phyloP scores from a whole-genome alignment of 352 stramenopile genomes.

The Globisporangium middletonii region DNA sequence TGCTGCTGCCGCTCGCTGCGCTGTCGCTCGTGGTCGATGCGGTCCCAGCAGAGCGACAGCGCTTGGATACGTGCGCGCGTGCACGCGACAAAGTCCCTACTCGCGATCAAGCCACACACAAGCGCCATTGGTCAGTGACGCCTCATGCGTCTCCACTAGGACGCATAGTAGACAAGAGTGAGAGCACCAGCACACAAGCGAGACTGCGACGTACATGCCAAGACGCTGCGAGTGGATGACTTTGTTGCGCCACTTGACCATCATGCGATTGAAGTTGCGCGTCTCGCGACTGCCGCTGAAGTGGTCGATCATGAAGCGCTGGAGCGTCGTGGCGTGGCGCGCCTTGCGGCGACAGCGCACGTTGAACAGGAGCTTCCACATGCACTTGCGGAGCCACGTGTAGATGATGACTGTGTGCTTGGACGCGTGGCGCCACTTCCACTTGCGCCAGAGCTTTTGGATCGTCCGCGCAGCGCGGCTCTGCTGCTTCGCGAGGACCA shows the following conservation, averaged over 20 bases:
- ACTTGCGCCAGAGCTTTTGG: slow-evolving; percentile 54
- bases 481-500: slow-evolving; percentile 25
- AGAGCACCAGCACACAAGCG: background rate
- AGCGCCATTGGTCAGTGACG: background rate
- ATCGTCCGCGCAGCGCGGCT: slow-evolving; percentile 41
- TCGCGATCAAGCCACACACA: background rate
- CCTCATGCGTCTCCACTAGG: background rate
- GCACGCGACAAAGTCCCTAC: slow-evolving; percentile 41
- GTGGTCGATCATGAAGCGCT: slow-evolving; percentile 55
- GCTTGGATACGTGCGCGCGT: slow-evolving; percentile 45
- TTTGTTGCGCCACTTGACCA: slow-evolving; percentile 66
- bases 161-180: background rate
- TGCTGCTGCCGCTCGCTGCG: slow-evolving; percentile 42
- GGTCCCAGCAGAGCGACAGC: slow-evolving; percentile 60
- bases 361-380: slow-evolving; percentile 64
- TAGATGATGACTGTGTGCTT: slow-evolving; percentile 59
- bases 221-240: slow-evolving; percentile 63
- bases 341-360: slow-evolving; percentile 35
- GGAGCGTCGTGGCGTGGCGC: slow-evolving; percentile 30
- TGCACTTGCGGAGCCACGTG: slow-evolving; percentile 59
- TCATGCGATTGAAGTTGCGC: slow-evolving; percentile 70
- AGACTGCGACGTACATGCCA: slow-evolving; percentile 17
- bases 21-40: slow-evolving; percentile 59
- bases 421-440: slow-evolving; percentile 54
- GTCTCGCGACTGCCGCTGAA: slow-evolving; percentile 48